These are phyloP conservation scores for Fraxinus baroniana DNA, from an alignment of 305 asterid genomes.

Conservation along the genomic window DNA sequence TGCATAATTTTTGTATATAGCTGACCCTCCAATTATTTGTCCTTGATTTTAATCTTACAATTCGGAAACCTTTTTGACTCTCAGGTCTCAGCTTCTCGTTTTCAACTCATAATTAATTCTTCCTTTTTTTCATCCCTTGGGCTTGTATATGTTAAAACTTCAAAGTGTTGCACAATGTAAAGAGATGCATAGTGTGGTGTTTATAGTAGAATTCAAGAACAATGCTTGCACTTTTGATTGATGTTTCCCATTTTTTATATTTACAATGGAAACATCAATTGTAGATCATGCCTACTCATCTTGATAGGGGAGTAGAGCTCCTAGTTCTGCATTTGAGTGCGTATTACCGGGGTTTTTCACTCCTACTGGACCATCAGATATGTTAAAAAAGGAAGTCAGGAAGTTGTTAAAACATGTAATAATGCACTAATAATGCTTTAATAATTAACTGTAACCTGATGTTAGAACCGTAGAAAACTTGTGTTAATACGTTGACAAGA, in stretches of 20 bases:
- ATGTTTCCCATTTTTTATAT: not conserved
- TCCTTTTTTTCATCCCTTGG: not conserved
- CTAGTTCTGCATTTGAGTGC: not conserved
- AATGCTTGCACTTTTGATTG: not conserved
- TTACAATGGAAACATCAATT: not conserved
- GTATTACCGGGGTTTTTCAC: not conserved
- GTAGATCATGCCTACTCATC: not conserved
- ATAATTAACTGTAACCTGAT: not conserved
- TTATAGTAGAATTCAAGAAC: not conserved
- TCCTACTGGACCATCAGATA: not conserved
- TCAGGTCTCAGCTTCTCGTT: not conserved
- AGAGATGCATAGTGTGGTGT: not conserved
- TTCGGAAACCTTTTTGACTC: not conserved
- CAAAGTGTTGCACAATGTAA: conserved; percentile 4
- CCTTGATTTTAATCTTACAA: conserved; percentile 17
- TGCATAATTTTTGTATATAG: not conserved
- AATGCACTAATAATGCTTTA: not conserved
- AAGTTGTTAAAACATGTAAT: not conserved
- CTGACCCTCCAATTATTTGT: conserved; percentile 18
- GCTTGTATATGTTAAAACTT: not conserved
- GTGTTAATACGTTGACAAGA: conserved; percentile 4
- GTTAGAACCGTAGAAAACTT: not conserved
- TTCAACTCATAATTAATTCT: not conserved
- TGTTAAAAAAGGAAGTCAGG: conserved; percentile 4
- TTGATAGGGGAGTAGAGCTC: not conserved